Conservation (phyloP, 805 yeast species). For the Saturnispora galanensis region DNA sequence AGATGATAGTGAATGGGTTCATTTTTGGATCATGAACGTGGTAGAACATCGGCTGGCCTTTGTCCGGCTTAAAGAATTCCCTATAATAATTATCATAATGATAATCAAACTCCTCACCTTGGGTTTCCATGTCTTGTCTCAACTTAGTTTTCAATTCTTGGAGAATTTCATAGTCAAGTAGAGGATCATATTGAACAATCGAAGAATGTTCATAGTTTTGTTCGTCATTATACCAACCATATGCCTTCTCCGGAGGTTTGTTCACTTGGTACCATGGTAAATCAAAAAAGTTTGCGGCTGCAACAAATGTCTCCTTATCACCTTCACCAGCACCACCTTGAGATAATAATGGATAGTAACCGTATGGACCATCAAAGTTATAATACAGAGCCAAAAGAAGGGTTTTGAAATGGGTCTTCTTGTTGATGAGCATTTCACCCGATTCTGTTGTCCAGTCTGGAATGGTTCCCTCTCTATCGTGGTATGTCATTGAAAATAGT, state of each 20-base stretch:
- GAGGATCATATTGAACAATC: slow-evolving; percentile 28
- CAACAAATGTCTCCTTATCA: slow-evolving; percentile 70
- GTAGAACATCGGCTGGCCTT: slow-evolving; percentile 26
- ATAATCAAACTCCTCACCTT: slow-evolving; percentile 21
- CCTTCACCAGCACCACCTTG: slow-evolving; percentile 77
- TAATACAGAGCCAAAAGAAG: slow-evolving; percentile 53
- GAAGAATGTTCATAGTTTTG: slow-evolving; percentile 28
- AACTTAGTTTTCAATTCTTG: slow-evolving; percentile 17
- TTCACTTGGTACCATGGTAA: slow-evolving; percentile 46
- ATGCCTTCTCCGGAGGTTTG: slow-evolving; percentile 27
- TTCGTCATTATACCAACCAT: slow-evolving; percentile 25
- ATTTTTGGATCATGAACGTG: slow-evolving; percentile 50
- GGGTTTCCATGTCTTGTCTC: slow-evolving; percentile 16
- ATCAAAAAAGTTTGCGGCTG: slow-evolving; percentile 50
- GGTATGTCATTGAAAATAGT: slow-evolving; percentile 34
- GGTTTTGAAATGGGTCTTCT: slow-evolving; percentile 47
- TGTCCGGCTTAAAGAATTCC: slow-evolving; percentile 20
- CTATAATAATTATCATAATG: slow-evolving; percentile 22
- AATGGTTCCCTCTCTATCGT: slow-evolving; percentile 57
- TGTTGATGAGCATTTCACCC: slow-evolving; percentile 58
- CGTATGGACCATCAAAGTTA: slow-evolving; percentile 55
- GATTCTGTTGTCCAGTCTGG: slow-evolving; percentile 66
- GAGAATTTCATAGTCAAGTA: slow-evolving; percentile 22
- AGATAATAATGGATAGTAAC: slow-evolving; percentile 59
- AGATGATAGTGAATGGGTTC: slow-evolving; percentile 36